Percentiles rank a stretch among this genome's conserved stretches.
Conservation (phyloP, 1,139 yeast genomes). For the Fermentozyma sake region DNA sequence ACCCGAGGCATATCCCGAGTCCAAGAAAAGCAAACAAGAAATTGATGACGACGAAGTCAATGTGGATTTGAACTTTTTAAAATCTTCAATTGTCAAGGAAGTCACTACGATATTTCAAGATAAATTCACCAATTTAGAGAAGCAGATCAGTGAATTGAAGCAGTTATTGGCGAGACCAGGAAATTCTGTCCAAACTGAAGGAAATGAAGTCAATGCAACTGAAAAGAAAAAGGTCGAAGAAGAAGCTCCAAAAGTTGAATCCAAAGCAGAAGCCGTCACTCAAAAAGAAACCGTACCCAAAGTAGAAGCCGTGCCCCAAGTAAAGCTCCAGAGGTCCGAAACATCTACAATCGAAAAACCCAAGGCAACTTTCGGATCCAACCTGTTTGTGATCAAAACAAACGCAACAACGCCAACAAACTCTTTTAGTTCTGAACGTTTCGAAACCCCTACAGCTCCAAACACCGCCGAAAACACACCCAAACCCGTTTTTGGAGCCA, state of each 20-base stretch:
- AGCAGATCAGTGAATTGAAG: constrained; percentile 16
- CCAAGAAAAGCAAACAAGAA: no score
- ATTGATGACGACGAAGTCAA: neutral
- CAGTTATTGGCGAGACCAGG: constrained; percentile 2
- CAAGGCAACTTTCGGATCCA: constrained; percentile 29
- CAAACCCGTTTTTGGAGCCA: constrained; percentile 40
- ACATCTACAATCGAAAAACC: no score
- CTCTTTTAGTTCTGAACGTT: constrained; percentile 11
- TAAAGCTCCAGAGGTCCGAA: constrained; percentile 3
- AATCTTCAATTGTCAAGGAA: constrained; percentile 5
- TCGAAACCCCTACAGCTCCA: constrained; percentile 10
- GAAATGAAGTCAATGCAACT: constrained; percentile 1
- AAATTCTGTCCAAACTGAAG: no score
- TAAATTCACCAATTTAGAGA: constrained; percentile 17
- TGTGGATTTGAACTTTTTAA: constrained; percentile 3
- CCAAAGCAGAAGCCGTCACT: neutral
- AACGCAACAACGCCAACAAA: constrained; percentile 18
- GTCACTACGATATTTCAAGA: constrained; percentile 12
- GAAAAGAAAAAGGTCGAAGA: neutral
- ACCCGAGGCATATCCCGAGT: no score
- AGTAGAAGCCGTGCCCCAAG: constrained; percentile 1
- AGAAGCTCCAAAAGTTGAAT: neutral
- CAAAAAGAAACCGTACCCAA: constrained; percentile 1
- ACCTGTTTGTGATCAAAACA: constrained; percentile 19
- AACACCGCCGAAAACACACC: constrained; percentile 7